Evolutionary conservation across 129 eudicot genomes (phyloP).

Genomic region (Arctium minus): DNA sequence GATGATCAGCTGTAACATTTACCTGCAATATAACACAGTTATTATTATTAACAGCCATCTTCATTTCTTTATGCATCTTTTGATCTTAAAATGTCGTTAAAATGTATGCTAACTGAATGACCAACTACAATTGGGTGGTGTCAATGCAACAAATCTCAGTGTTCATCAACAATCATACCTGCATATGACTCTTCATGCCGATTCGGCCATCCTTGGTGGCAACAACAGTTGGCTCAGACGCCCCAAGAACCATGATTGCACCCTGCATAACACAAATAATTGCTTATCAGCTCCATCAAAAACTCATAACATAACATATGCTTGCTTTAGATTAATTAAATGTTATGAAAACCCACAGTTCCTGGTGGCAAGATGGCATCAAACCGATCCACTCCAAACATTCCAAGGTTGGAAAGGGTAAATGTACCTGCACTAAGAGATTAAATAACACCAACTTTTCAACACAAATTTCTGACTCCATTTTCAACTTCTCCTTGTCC

Average conservation of each 20-base stretch:
- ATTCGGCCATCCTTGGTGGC: slow-evolving; percentile 95
- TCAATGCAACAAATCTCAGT: background rate
- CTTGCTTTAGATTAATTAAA: background rate
- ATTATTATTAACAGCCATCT: too few relatives aligned
- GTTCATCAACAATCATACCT: slow-evolving; percentile 34
- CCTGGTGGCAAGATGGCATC: slow-evolving; percentile 99
- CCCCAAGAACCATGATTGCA: slow-evolving; percentile 98
- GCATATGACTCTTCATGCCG: slow-evolving; percentile 92
- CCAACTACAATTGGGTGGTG: background rate
- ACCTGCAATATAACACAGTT: slow-evolving; percentile 43
- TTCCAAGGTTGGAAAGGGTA: slow-evolving; percentile 95
- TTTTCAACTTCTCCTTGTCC: background rate
- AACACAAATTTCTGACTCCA: background rate
- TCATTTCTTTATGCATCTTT: too few relatives aligned
- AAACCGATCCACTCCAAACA: slow-evolving; percentile 98
- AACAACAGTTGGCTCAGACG: slow-evolving; percentile 86
- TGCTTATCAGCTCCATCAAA: background rate
- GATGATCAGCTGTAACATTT: slow-evolving; percentile 97
- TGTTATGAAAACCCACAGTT: slow-evolving; percentile 63
- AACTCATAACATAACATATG: background rate
- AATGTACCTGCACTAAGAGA: slow-evolving; percentile 72
- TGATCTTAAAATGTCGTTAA: background rate
- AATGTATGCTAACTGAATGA: background rate
- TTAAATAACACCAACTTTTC: slow-evolving; percentile 7
- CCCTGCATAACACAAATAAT: slow-evolving; percentile 43